Evolutionary conservation across 1,284 basidiomycete genomes (phyloP), one percentile per base, ranked within the genome.

Genomic region (Prillingera fragicola): DNA sequence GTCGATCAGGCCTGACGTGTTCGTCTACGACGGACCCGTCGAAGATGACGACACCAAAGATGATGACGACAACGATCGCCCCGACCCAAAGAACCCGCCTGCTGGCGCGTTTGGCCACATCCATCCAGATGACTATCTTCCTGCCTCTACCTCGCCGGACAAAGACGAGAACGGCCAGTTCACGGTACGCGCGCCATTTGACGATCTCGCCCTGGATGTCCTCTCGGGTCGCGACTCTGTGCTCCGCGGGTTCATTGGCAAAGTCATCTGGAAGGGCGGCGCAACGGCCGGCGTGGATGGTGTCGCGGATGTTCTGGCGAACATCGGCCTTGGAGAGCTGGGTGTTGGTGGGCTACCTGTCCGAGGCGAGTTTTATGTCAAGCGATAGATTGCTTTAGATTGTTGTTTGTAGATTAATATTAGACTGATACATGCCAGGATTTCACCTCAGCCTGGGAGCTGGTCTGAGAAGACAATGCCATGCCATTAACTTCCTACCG

Each of bases 201-300:
- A 45, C 3, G 48, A 71, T 33, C 57, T 71, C 10, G 59, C 64
- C 1, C 51, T 73, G 10, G 57, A 67, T 19, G 61, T 73, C 25
- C 46, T 73, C 3, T 57, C 56, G 7, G 70, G 67, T 0, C 46
- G 67, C 17, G 63, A 69, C 39, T 41, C 36, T 10, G 51, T 69
- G 17, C 45, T 73, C 31, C 55, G 56, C n/a, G 59, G 58, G 25
- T 73, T 73, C 51, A 60, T 71, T 4, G 47, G 54, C 40, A 73
- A 71, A 50, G 57, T 73, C 23, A 54, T 73, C 6, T 65, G 71
- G 54, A 64, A 62, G 44, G 69, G 71, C 12, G 67, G 68, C 8
- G 71, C 71, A 0, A 33, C 55, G 23, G 71, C 71, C 1, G 71
- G 71, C 0, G 58, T 73, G 22, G 63, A 59, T 23, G 71, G 71